A percentile compares a stretch with the other conserved stretches of the same genome.
Evolutionary conservation across 2,329 filamentous ascomycete genomes (phyloP).

Genomic region (Clarireedia paspali): DNA sequence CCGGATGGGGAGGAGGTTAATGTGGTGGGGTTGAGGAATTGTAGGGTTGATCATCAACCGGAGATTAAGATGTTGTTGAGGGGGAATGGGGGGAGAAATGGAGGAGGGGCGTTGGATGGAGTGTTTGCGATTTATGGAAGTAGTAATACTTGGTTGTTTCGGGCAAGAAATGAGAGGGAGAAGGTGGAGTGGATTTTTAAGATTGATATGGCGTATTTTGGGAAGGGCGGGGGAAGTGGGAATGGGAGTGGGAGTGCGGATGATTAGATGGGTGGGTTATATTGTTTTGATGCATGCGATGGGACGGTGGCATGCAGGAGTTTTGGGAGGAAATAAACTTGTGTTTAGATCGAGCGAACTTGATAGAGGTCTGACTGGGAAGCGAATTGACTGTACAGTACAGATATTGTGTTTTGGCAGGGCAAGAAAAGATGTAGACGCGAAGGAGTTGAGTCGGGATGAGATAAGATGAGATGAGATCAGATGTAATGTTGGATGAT

Average conservation of each 20-base stretch:
- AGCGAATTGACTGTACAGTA: too few relatives aligned
- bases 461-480: too few relatives aligned
- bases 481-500: too few relatives aligned
- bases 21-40: constrained; percentile 80
- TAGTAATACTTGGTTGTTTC: constrained; percentile 93
- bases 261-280: neutral
- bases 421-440: too few relatives aligned
- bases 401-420: too few relatives aligned
- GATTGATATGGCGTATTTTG: constrained; percentile 62
- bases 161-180: constrained; percentile 78
- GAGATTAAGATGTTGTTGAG: constrained; percentile 36
- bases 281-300: neutral
- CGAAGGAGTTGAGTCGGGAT: too few relatives aligned
- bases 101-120: constrained; percentile 24
- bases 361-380: too few relatives aligned
- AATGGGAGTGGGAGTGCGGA: neutral
- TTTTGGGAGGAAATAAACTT: too few relatives aligned
- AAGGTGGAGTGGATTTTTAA: constrained; percentile 97
- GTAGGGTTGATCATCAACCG: constrained; percentile 85
- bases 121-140: constrained; percentile 94
- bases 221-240: constrained; percentile 10
- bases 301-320: neutral
- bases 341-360: too few relatives aligned
- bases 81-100: neutral
- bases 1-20: constrained; percentile 63